These are phyloP conservation scores for Lepidium campestre DNA, from an alignment of 441 rosid species.

Conservation along the genomic window DNA sequence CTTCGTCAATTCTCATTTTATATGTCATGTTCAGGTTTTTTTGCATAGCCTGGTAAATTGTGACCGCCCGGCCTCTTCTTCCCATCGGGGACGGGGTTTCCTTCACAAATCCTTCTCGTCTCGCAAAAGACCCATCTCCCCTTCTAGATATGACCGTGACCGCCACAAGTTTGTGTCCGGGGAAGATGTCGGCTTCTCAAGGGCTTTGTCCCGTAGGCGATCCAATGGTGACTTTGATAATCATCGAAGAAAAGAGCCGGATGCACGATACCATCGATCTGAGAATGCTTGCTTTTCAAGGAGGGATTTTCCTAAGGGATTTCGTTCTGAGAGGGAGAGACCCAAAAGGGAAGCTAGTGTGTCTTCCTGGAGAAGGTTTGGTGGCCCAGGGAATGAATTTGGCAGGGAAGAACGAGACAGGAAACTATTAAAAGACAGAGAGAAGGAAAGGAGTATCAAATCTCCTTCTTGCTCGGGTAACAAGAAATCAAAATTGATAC, in stretches of 20 bases:
- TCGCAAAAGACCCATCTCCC: conserved; percentile 8
- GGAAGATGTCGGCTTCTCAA: conserved; percentile 38
- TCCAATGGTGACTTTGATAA: conserved; percentile 59
- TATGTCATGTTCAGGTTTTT: conserved; percentile 48
- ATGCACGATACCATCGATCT: conserved; percentile 56
- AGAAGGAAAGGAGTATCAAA: conserved; percentile 37
- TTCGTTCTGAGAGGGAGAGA: conserved; percentile 86
- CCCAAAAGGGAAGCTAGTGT: conserved; percentile 70
- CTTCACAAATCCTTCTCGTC: conserved; percentile 45
- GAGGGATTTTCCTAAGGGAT: conserved; percentile 86
- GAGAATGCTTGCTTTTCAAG: conserved; percentile 71
- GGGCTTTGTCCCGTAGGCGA: conserved; percentile 50
- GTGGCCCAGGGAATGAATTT: conserved; percentile 49
- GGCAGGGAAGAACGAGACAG: conserved; percentile 33
- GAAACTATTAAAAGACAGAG: conserved; percentile 23
- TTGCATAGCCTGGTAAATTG: conserved; percentile 67
- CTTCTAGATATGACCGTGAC: conserved; percentile 38
- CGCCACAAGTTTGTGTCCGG: conserved; percentile 37
- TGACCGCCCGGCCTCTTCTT: conserved; percentile 43
- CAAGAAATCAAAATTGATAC: conserved; percentile 34
- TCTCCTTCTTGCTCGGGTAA: conserved; percentile 63
- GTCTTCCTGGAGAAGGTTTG: conserved; percentile 83
- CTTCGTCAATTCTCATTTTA: conserved; percentile 6
- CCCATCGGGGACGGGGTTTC: conserved; percentile 60
- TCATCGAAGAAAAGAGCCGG: conserved; percentile 43